These are phyloP conservation scores for Metschnikowia vanudenii DNA, from an alignment of 805 yeast genomes.

Conservation along the genomic window DNA sequence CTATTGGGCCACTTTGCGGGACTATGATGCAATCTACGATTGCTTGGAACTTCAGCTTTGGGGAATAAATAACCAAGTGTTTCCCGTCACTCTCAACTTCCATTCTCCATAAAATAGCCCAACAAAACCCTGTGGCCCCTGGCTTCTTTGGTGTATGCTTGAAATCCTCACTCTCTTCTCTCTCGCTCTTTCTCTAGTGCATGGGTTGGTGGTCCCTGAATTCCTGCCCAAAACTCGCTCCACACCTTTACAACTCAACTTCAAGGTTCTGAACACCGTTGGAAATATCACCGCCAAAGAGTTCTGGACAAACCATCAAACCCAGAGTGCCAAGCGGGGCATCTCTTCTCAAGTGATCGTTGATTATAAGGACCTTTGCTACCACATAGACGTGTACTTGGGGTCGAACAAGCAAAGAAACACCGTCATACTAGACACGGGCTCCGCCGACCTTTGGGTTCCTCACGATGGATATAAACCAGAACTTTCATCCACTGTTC, in stretches of 20 bases:
- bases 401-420: constrained; percentile 17
- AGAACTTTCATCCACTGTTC: neutral
- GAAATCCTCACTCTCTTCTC: too few relatives aligned
- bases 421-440: constrained; percentile 40
- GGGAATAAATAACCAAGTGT: too few relatives aligned
- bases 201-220: too few relatives aligned
- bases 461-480: neutral
- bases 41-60: too few relatives aligned
- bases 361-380: constrained; percentile 5
- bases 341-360: neutral
- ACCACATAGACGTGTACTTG: constrained; percentile 11
- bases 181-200: too few relatives aligned
- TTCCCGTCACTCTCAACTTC: too few relatives aligned
- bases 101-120: too few relatives aligned
- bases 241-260: neutral
- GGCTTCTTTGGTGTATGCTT: too few relatives aligned
- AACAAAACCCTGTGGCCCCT: too few relatives aligned
- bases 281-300: neutral
- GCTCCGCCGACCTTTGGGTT: constrained; percentile 46
- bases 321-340: neutral
- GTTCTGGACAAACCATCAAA: neutral
- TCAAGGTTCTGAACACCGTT: neutral
- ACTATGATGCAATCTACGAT: too few relatives aligned
- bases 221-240: neutral
- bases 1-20: too few relatives aligned